Evolutionary conservation across 805 yeast genomes (phyloP).

Genomic region (Yamadazyma insecticola): DNA sequence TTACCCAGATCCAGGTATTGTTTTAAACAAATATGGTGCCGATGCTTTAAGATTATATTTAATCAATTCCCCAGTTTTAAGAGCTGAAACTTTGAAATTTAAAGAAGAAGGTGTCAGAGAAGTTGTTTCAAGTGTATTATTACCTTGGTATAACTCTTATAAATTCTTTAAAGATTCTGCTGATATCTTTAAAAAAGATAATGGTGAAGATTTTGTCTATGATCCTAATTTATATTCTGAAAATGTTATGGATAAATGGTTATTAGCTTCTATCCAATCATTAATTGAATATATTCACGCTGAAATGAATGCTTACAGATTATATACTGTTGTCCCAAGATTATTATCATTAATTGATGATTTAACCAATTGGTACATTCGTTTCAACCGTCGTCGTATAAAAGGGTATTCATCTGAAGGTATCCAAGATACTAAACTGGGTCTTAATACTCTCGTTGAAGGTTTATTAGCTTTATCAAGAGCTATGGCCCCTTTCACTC

Average conservation of each 20-base stretch:
- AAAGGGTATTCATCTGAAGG: constrained; percentile 83
- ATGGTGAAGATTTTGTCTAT: constrained; percentile 65
- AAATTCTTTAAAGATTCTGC: constrained; percentile 96
- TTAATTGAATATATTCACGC: constrained; percentile 77
- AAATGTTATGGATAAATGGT: constrained; percentile 97
- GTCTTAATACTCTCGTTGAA: constrained; percentile 87
- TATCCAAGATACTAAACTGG: constrained; percentile 74
- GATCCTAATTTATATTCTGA: constrained; percentile 60
- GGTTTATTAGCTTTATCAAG: constrained; percentile 83
- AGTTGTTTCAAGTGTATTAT: constrained; percentile 88
- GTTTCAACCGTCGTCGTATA: constrained; percentile 96
- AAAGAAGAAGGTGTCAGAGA: constrained; percentile 99
- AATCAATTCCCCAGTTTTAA: constrained; percentile 94
- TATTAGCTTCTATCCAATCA: constrained; percentile 93
- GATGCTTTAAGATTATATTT: constrained; percentile 94
- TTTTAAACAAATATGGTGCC: constrained; percentile 89
- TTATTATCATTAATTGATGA: constrained; percentile 85
- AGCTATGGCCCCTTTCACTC: constrained; percentile 99
- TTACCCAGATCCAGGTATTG: constrained; percentile 89
- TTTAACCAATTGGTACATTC: constrained; percentile 97
- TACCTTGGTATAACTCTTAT: constrained; percentile 99
- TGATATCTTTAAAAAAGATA: constrained; percentile 73
- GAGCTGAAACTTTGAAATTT: constrained; percentile 94
- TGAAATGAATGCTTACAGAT: constrained; percentile 87
- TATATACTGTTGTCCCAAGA: constrained; percentile 95